Percentiles rank a stretch among this genome's conserved stretches.
Evolutionary conservation across 352 stramenopile genomes (phyloP).

Genomic region (Pythium sp.): DNA sequence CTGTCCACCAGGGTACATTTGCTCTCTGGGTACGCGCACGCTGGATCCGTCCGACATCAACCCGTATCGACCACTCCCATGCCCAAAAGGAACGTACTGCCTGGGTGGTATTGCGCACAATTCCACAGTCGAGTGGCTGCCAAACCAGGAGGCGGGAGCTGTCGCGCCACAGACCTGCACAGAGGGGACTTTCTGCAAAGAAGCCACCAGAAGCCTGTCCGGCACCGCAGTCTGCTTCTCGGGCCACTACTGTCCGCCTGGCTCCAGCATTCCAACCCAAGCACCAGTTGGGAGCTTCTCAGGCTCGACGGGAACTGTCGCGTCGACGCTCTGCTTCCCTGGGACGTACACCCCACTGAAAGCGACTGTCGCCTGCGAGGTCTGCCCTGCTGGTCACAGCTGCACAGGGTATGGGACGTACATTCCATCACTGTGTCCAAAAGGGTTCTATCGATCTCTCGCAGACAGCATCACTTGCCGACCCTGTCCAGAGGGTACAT

Average conservation of each 20-base stretch:
- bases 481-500: conserved; percentile 93
- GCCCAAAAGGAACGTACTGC: conserved; percentile 93
- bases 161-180: conserved; percentile 91
- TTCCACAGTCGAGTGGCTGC: conserved; percentile 90
- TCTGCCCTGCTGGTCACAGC: conserved; percentile 93
- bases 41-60: conserved; percentile 84
- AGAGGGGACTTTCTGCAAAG: conserved; percentile 94
- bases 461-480: conserved; percentile 95
- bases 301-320: conserved; percentile 83
- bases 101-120: conserved; percentile 93
- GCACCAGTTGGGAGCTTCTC: conserved; percentile 93
- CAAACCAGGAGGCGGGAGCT: conserved; percentile 73
- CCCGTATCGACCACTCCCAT: conserved; percentile 81
- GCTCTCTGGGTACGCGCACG: conserved; percentile 89
- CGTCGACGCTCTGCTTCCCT: conserved; percentile 94
- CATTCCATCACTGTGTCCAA: conserved; percentile 92
- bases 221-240: conserved; percentile 89
- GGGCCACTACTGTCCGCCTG: conserved; percentile 96
- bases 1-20: conserved; percentile 95
- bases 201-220: conserved; percentile 69
- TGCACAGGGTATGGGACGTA: conserved; percentile 95
- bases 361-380: conserved; percentile 82
- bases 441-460: conserved; percentile 93
- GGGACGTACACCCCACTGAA: conserved; percentile 94
- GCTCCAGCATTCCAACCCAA: conserved; percentile 83